Percentiles rank a stretch among this genome's conserved stretches.
These are phyloP conservation scores for Knoxia roxburghii DNA, from an alignment of 257 asterid species.

Conservation along the genomic window DNA sequence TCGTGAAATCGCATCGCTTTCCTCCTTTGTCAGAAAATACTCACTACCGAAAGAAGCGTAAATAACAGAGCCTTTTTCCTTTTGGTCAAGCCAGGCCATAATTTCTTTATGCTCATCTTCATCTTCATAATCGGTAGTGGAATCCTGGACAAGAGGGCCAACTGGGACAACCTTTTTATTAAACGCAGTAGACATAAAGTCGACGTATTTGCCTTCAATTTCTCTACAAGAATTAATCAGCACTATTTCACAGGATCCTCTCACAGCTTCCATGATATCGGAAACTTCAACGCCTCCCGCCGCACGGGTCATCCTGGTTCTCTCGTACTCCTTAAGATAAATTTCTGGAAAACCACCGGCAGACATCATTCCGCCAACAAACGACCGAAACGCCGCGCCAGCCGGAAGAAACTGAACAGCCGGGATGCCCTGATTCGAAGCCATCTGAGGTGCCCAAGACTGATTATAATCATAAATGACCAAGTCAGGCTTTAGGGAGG, in stretches of 20 bases:
- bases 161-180: conserved; percentile 13
- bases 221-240: conserved; percentile 29
- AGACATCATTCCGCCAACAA: conserved; percentile 6
- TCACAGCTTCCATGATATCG: background rate
- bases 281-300: background rate
- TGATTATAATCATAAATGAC: conserved; percentile 20
- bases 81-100: background rate
- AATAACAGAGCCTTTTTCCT: background rate
- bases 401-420: conserved; percentile 39
- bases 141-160: conserved; percentile 2
- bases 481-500: conserved; percentile 50
- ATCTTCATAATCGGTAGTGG: background rate
- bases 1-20: background rate
- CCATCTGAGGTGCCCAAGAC: conserved; percentile 41
- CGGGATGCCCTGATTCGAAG: conserved; percentile 15
- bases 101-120: conserved; percentile 1
- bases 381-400: conserved; percentile 28
- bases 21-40: background rate
- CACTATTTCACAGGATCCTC: background rate
- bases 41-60: conserved; percentile 5
- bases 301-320: background rate
- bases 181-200: conserved; percentile 14
- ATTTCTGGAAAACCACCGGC: background rate
- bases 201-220: conserved; percentile 42
- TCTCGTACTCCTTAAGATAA: background rate